These are phyloP conservation scores for Candida dajiaensis DNA, from an alignment of 805 yeast species.

Conservation along the genomic window DNA sequence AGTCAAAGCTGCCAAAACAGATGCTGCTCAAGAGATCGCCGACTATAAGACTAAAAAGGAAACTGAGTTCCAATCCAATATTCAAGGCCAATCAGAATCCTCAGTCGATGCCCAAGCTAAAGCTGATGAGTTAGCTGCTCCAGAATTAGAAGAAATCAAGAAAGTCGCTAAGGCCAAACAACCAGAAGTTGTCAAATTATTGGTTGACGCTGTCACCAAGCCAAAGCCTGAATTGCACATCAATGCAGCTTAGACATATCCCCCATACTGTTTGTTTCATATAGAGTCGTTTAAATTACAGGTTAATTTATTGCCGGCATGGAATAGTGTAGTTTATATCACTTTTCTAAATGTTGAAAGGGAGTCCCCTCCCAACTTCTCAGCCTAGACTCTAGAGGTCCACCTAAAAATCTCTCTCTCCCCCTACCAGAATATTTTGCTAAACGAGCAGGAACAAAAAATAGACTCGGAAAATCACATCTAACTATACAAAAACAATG, in stretches of 20 bases:
- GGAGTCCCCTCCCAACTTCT: neutral
- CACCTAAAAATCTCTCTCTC: neutral
- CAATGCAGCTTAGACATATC: constrained; percentile 44
- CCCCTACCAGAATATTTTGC: no score
- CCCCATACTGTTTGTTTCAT: neutral
- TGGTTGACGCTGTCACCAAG: constrained; percentile 70
- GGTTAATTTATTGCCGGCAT: neutral
- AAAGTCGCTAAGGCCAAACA: constrained; percentile 58
- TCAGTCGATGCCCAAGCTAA: constrained; percentile 73
- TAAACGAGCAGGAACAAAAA: no score
- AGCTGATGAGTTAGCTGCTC: constrained; percentile 69
- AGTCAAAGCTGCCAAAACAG: constrained; percentile 89
- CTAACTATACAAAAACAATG: no score
- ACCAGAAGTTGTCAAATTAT: constrained; percentile 60
- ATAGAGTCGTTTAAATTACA: neutral
- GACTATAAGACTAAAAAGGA: constrained; percentile 83
- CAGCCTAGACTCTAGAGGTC: neutral
- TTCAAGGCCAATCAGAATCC: constrained; percentile 65
- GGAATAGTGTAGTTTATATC: neutral
- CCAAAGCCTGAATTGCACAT: constrained; percentile 82
- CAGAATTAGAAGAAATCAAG: constrained; percentile 65
- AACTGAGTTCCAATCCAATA: constrained; percentile 67
- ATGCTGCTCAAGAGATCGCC: constrained; percentile 85
- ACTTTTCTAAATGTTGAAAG: neutral
- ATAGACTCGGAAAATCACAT: no score